These are phyloP conservation scores for Solanum sparsipilum DNA, from an alignment of 257 asterid genomes.

Conservation along the genomic window DNA sequence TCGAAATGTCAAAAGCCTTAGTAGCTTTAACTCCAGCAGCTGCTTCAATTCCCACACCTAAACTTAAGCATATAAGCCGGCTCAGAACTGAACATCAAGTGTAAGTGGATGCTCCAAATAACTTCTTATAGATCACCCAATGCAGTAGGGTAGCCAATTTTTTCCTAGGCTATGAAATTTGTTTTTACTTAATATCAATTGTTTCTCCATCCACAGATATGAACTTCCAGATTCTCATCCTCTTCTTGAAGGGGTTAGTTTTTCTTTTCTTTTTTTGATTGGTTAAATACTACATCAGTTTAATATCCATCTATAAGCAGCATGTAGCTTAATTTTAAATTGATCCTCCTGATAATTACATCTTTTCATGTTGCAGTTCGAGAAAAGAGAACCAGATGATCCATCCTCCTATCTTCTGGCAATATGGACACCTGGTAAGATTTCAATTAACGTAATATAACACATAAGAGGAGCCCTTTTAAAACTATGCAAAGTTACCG, in stretches of 20 bases:
- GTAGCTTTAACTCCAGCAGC: slow-evolving; percentile 76
- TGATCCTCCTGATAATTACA: slow-evolving; percentile 1
- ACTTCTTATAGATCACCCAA: neutral
- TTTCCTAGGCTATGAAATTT: neutral
- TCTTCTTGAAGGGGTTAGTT: slow-evolving; percentile 69
- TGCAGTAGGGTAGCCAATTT: neutral
- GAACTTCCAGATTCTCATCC: slow-evolving; percentile 95
- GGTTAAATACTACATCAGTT: neutral
- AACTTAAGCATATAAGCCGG: slow-evolving; percentile 75
- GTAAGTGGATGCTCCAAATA: slow-evolving; percentile 40
- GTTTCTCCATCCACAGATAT: slow-evolving; percentile 50
- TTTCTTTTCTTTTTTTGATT: neutral
- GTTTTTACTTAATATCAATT: slow-evolving; percentile 4
- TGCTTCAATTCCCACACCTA: slow-evolving; percentile 87
- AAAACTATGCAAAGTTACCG: neutral
- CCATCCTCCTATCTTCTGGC: slow-evolving; percentile 91
- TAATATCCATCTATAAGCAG: neutral
- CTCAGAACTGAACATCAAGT: slow-evolving; percentile 98
- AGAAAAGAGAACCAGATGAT: slow-evolving; percentile 85
- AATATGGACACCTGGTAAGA: slow-evolving; percentile 96
- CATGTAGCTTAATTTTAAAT: neutral
- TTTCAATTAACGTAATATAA: neutral
- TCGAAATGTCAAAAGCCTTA: slow-evolving; percentile 73
- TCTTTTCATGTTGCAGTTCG: slow-evolving; percentile 49
- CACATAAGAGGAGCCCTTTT: neutral